Evolutionary conservation across 164 flowering plant species (phyloP).

Genomic region (Vitis labrusca): DNA sequence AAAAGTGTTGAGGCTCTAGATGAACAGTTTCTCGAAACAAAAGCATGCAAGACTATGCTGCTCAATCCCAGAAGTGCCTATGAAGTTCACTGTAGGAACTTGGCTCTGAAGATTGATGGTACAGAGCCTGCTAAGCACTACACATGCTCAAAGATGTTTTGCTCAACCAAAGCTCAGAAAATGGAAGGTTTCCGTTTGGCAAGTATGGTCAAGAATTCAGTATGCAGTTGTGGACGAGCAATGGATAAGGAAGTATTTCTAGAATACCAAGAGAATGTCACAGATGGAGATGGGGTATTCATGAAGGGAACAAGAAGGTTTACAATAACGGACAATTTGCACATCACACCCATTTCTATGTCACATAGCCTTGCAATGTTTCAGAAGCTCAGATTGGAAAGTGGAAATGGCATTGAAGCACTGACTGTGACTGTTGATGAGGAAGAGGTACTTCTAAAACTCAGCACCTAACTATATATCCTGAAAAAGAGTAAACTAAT

Average conservation of each 20-base stretch:
- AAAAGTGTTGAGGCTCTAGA: conserved; percentile 16
- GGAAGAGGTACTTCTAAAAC: conserved; percentile 1
- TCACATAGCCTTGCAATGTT: conserved; percentile 2
- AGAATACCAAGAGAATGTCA: no score
- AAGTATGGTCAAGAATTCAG: neutral
- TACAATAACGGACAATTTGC: conserved; percentile 20
- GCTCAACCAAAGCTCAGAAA: no score
- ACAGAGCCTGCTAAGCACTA: neutral
- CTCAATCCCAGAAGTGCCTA: conserved; percentile 2
- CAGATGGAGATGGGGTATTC: conserved; percentile 2
- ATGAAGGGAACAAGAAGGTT: neutral
- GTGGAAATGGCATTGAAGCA: neutral
- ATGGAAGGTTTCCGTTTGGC: neutral
- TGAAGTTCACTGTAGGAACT: neutral
- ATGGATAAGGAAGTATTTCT: neutral
- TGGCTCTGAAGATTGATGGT: neutral
- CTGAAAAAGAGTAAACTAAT: no score
- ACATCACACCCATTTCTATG: conserved; percentile 5
- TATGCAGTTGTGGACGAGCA: neutral
- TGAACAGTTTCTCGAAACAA: neutral
- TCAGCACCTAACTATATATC: no score
- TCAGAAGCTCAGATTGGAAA: neutral
- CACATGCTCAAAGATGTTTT: neutral
- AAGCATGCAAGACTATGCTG: conserved; percentile 20
- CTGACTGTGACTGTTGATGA: neutral